phyloP scores from a whole-genome alignment of 2,329 filamentous ascomycete genomes.

The Cladobotryum protrusum region DNA sequence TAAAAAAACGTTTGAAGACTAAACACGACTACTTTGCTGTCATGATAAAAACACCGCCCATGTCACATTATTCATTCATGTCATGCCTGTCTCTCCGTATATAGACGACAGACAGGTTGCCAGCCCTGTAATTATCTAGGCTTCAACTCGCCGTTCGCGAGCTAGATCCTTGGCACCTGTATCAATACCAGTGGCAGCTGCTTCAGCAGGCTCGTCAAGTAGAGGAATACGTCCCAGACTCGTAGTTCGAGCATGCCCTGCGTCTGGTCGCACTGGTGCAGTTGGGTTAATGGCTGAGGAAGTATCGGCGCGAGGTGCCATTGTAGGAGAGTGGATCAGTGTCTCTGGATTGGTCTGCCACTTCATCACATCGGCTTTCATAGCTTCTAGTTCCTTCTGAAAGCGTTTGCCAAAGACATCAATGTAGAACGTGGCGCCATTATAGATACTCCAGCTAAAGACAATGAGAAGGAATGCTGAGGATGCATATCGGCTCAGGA shows the following conservation, averaged over 20 bases:
- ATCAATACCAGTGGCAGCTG: slow-evolving; percentile 37
- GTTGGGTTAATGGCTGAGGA: slow-evolving; percentile 11
- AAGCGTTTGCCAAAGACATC: slow-evolving; percentile 96
- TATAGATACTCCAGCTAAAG: slow-evolving; percentile 95
- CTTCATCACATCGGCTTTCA: slow-evolving; percentile 82
- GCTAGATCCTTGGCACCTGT: slow-evolving; percentile 38
- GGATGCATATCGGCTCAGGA: slow-evolving; percentile 78
- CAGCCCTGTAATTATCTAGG: background rate
- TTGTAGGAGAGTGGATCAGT: slow-evolving; percentile 28
- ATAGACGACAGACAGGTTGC: background rate
- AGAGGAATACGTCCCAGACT: slow-evolving; percentile 52
- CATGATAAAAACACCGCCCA: too few relatives aligned
- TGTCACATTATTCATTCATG: background rate
- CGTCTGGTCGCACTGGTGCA: slow-evolving; percentile 14
- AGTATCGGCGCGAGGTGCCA: slow-evolving; percentile 25
- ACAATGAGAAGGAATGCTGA: slow-evolving; percentile 69
- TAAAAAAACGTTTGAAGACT: too few relatives aligned
- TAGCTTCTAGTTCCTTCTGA: slow-evolving; percentile 87
- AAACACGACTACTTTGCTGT: too few relatives aligned
- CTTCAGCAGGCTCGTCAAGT: slow-evolving; percentile 39
- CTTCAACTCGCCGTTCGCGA: slow-evolving; percentile 39
- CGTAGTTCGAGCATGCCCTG: slow-evolving; percentile 17
- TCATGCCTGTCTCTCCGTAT: background rate
- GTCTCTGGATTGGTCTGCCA: slow-evolving; percentile 65
- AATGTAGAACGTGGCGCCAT: slow-evolving; percentile 96